Evolutionary conservation across 306 rosid species (phyloP).

Genomic region (Lablab purpureus): DNA sequence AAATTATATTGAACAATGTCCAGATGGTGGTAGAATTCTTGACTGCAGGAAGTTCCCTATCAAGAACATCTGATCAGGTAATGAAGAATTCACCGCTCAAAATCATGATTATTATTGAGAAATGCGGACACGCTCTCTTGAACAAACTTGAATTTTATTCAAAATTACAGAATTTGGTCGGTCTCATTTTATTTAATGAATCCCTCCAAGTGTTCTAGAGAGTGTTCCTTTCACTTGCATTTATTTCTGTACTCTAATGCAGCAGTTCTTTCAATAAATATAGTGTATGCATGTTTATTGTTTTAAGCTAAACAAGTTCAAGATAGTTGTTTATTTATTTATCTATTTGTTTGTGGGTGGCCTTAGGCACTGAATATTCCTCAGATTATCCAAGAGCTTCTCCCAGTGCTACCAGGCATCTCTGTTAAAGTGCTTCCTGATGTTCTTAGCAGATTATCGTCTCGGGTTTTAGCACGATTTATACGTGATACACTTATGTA

Average conservation of each 20-base stretch:
- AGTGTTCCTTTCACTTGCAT: too few relatives aligned
- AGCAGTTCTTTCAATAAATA: conserved; percentile 15
- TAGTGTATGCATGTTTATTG: neutral
- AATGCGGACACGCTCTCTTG: neutral
- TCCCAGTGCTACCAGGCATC: conserved; percentile 88
- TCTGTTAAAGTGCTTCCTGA: conserved; percentile 88
- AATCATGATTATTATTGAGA: neutral
- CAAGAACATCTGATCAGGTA: conserved; percentile 78
- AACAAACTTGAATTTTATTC: neutral
- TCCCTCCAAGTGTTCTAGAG: neutral
- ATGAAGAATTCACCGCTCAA: conserved; percentile 29
- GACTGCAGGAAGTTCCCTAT: conserved; percentile 82
- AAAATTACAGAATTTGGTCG: too few relatives aligned
- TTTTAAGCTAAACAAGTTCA: neutral
- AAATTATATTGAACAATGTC: conserved; percentile 88
- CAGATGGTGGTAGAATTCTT: conserved; percentile 84
- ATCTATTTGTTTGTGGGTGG: conserved; percentile 33
- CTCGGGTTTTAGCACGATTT: conserved; percentile 88
- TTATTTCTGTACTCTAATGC: neutral
- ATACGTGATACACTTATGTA: conserved; percentile 84
- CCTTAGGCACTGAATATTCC: conserved; percentile 64
- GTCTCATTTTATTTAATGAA: too few relatives aligned
- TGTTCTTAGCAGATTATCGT: conserved; percentile 77
- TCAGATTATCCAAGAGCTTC: conserved; percentile 78
- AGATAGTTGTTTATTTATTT: conserved; percentile 33